Percentiles rank a stretch among this genome's conserved stretches.
Evolutionary conservation across 2,329 filamentous ascomycete genomes (phyloP).

Genomic region (Thielaviopsis musarum): DNA sequence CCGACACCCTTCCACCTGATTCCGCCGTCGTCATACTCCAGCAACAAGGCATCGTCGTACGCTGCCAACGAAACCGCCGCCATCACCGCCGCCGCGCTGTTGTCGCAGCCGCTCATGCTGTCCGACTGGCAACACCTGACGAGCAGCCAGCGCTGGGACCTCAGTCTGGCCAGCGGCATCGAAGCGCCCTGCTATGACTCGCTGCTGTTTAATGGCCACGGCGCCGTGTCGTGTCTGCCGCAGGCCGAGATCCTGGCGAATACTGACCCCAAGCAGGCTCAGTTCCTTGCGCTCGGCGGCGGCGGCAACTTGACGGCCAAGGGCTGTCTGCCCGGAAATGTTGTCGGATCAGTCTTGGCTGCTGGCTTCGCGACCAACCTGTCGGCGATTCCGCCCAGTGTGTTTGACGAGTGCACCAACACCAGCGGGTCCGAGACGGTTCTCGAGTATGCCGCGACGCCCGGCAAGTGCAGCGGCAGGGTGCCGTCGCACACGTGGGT

Average conservation of each 20-base stretch:
- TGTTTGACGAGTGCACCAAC: constrained; percentile 30
- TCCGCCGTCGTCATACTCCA: constrained; percentile 14
- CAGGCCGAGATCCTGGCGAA: constrained; percentile 26
- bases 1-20: constrained; percentile 34
- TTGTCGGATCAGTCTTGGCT: constrained; percentile 6
- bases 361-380: constrained; percentile 7
- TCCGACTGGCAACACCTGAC: constrained; percentile 40
- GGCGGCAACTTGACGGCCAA: constrained; percentile 25
- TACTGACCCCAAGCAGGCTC: constrained; percentile 19
- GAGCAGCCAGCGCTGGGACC: constrained; percentile 29
- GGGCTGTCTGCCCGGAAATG: constrained; percentile 18
- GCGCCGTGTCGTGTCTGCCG: constrained; percentile 33
- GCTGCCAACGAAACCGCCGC: neutral
- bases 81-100: constrained; percentile 31
- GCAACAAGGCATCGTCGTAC: constrained; percentile 14
- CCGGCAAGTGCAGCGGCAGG: neutral
- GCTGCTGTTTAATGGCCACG: constrained; percentile 45
- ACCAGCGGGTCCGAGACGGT: constrained; percentile 25
- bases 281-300: constrained; percentile 17
- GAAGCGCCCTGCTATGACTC: constrained; percentile 42
- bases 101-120: constrained; percentile 31
- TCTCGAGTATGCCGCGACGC: constrained; percentile 23
- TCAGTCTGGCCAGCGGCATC: constrained; percentile 26
- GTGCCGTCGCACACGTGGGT: constrained; percentile 26
- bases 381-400: constrained; percentile 23